A percentile compares a stretch with the other conserved stretches of the same genome.
These are phyloP conservation scores for Lablab purpureus DNA, from an alignment of 306 rosid genomes.

Conservation along the genomic window DNA sequence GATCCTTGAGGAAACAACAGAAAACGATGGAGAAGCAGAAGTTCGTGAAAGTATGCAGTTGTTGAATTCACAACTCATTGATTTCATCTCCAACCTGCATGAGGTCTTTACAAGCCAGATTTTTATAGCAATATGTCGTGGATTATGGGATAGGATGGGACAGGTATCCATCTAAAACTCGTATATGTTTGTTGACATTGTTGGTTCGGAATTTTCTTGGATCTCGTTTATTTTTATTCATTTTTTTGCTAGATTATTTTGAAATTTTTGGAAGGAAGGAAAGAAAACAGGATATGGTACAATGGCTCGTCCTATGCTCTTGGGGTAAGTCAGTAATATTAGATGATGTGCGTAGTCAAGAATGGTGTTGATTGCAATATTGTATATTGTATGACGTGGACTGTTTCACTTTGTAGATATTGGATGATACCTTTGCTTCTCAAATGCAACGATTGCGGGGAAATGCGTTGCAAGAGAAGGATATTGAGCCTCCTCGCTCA, in stretches of 20 bases:
- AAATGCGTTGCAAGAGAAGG: slow-evolving; percentile 89
- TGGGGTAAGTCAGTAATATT: slow-evolving; percentile 66
- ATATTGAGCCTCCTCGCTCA: slow-evolving; percentile 93
- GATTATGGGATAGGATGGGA: slow-evolving; percentile 96
- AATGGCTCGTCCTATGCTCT: slow-evolving; percentile 94
- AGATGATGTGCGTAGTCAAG: background rate
- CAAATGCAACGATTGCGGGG: slow-evolving; percentile 94
- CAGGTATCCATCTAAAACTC: slow-evolving; percentile 62
- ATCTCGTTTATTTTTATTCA: slow-evolving; percentile 26
- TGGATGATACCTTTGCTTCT: slow-evolving; percentile 96
- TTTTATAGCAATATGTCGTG: slow-evolving; percentile 81
- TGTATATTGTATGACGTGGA: background rate
- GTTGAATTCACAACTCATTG: slow-evolving; percentile 78
- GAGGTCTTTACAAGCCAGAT: slow-evolving; percentile 84
- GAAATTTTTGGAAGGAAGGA: slow-evolving; percentile 92
- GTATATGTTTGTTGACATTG: background rate
- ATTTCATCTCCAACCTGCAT: slow-evolving; percentile 85
- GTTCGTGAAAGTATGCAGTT: slow-evolving; percentile 94
- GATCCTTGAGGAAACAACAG: slow-evolving; percentile 92
- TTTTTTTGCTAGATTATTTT: slow-evolving; percentile 66
- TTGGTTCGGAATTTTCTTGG: slow-evolving; percentile 25
- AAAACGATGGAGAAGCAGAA: slow-evolving; percentile 91
- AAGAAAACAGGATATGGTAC: slow-evolving; percentile 92
- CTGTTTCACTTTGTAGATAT: slow-evolving; percentile 63
- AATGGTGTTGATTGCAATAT: background rate